Base-by-base conservation (phyloP, 306 rosid genomes). In the Delonix regia region DNA sequence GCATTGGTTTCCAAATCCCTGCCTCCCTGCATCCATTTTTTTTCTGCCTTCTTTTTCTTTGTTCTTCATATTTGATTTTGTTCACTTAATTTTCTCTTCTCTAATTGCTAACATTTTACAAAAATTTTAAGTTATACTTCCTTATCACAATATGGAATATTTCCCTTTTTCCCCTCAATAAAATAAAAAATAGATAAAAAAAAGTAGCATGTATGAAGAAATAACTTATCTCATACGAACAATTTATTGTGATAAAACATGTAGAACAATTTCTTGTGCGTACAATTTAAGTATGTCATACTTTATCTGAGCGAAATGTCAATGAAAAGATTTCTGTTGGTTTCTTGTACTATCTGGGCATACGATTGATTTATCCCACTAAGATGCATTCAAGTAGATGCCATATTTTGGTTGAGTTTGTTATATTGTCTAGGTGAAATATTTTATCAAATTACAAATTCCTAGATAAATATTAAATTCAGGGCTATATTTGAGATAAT, bases 61-160 rank as follows among this genome's bases (percentile, higher is more conserved):
- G 19, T 59, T 27, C 41, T 48, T 51, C 42, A 38, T 76, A 5
- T 67, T 57, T 22, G 25, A 62, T 41, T 55, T 28, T 75, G 33
- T 16, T 77, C 77, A 38, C 63, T 74, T 45, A 36, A 74, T 74
- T 65, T 76, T 59, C 33, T 65, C 62, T 59, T 57, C 74, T 75
- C 25, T 24, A 36, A 28, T 59, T n/a, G 18, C 11, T 53, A 65
- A 80, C 61, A 42, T 56, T 19, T 64, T 59, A 12, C 55, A 39
- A 42, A 64, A 24, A 33, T 34, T 48, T 52, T 51, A 49, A 16
- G 68, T 68, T 39, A 28, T 19, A 33, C 79, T 52, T 70, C 30
- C 34, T 4, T 52, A 41, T 52, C 48, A 21, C 73, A 53, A 19
- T 51, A 30, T 41, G 51, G 63, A 69, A 69, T 33, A 69, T 5